Percentiles rank a stretch among this genome's conserved stretches.
phyloP scores from a whole-genome alignment of 1,139 yeast genomes.

The Geotrichum fermentans region DNA sequence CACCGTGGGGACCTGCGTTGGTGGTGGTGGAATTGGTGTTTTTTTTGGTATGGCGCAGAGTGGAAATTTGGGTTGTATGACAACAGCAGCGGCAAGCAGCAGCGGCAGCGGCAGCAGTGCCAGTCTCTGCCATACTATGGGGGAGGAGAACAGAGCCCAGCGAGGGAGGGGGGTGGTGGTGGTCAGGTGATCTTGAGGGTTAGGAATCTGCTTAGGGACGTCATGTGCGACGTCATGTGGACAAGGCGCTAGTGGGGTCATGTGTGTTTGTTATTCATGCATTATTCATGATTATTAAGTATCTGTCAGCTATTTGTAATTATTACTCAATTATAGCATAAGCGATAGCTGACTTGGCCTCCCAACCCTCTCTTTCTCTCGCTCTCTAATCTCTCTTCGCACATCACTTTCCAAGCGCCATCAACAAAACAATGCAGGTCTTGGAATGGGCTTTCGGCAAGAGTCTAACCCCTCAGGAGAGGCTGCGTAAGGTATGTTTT shows the following conservation, averaged over 20 bases:
- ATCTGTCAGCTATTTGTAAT: too few relatives aligned
- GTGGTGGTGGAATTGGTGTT: neutral
- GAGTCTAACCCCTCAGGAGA: conserved; percentile 88
- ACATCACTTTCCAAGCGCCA: too few relatives aligned
- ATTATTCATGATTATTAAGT: too few relatives aligned
- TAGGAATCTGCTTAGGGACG: neutral
- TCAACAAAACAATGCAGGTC: conserved; percentile 45
- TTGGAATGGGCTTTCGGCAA: conserved; percentile 96
- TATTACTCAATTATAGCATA: too few relatives aligned
- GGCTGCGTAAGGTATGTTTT: conserved; percentile 60
- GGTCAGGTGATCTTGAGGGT: neutral
- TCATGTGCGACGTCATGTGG: neutral
- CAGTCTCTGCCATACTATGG: neutral
- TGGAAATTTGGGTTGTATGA: neutral
- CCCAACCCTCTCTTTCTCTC: too few relatives aligned
- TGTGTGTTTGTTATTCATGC: too few relatives aligned
- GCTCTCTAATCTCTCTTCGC: too few relatives aligned
- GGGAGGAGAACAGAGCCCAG: neutral
- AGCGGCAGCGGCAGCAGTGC: neutral
- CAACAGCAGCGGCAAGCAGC: neutral
- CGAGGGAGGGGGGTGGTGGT: neutral
- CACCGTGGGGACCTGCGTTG: neutral
- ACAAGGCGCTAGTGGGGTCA: too few relatives aligned
- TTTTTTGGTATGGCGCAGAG: neutral
- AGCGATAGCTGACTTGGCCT: too few relatives aligned